Evolutionary conservation across 2,329 filamentous ascomycete genomes (phyloP).

Genomic region (Scolecobasidium constrictum): DNA sequence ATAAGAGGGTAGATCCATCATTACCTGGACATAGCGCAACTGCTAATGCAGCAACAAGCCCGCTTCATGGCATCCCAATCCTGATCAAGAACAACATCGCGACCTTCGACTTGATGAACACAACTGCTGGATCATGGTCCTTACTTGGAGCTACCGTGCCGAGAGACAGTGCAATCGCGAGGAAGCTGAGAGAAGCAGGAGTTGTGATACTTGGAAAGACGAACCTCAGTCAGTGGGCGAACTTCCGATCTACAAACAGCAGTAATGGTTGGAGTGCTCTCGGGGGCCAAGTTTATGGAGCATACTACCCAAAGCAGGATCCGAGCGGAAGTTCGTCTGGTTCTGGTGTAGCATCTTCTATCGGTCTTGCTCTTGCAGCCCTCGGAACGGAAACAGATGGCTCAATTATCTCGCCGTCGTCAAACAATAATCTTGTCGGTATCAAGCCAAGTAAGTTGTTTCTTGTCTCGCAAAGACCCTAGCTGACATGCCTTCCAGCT

Average conservation of each 20-base stretch:
- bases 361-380: conserved; percentile 48
- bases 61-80: conserved; percentile 17
- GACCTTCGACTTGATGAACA: conserved; percentile 14
- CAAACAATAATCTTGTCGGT: conserved; percentile 51
- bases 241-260: conserved; percentile 46
- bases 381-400: conserved; percentile 56
- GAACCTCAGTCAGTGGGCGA: conserved; percentile 55
- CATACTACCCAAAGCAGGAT: conserved; percentile 51
- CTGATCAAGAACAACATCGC: conserved; percentile 17
- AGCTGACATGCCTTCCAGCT: conserved; percentile 31
- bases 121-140: conserved; percentile 48
- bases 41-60: conserved; percentile 7
- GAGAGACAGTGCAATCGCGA: conserved; percentile 46
- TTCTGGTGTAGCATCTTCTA: conserved; percentile 42
- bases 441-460: conserved; percentile 42
- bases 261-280: conserved; percentile 54
- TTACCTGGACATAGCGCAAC: not conserved
- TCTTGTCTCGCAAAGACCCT: no score
- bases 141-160: conserved; percentile 48
- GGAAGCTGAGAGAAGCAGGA: conserved; percentile 49
- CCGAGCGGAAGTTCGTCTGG: conserved; percentile 50
- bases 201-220: conserved; percentile 57
- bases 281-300: conserved; percentile 50
- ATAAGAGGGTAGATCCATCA: conserved; percentile 27
- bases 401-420: conserved; percentile 48